A percentile compares a stretch with the other conserved stretches of the same genome.
phyloP scores from a whole-genome alignment of 2,329 filamentous ascomycete genomes.

The Diaporthe citrichinensis region DNA sequence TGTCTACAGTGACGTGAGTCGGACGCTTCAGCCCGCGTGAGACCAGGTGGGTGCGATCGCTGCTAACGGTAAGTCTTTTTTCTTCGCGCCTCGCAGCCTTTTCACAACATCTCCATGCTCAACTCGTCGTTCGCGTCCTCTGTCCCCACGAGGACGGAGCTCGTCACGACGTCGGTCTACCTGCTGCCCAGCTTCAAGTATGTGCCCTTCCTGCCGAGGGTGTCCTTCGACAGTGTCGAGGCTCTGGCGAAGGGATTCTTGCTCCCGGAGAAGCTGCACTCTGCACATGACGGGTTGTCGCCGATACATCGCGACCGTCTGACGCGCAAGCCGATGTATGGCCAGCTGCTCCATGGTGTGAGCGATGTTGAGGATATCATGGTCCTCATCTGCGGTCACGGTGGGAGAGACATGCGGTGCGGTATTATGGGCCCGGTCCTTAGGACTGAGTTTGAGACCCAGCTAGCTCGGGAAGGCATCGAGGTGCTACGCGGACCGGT shows the following conservation, averaged over 20 bases:
- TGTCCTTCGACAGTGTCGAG: slow-evolving; percentile 68
- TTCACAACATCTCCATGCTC: slow-evolving; percentile 83
- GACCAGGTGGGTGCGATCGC: slow-evolving; percentile 23
- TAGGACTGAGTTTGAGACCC: slow-evolving; percentile 76
- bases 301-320: slow-evolving; percentile 69
- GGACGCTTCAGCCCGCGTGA: slow-evolving; percentile 17
- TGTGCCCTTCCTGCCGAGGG: slow-evolving; percentile 77
- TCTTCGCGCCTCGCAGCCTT: slow-evolving; percentile 72
- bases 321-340: slow-evolving; percentile 66
- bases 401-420: slow-evolving; percentile 84
- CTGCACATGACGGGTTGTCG: slow-evolving; percentile 71
- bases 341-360: slow-evolving; percentile 67
- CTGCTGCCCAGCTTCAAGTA: slow-evolving; percentile 89
- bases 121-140: slow-evolving; percentile 81
- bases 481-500: slow-evolving; percentile 63
- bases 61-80: slow-evolving; percentile 52
- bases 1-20: slow-evolving; percentile 74
- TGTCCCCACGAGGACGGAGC: slow-evolving; percentile 58
- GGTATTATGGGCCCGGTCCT: slow-evolving; percentile 84
- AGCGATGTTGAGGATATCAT: slow-evolving; percentile 75
- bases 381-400: slow-evolving; percentile 92
- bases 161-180: slow-evolving; percentile 76
- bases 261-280: slow-evolving; percentile 73
- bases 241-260: slow-evolving; percentile 76
- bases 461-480: slow-evolving; percentile 66